Base-by-base conservation (phyloP, 805 yeast genomes). In the Pichia insulana region DNA sequence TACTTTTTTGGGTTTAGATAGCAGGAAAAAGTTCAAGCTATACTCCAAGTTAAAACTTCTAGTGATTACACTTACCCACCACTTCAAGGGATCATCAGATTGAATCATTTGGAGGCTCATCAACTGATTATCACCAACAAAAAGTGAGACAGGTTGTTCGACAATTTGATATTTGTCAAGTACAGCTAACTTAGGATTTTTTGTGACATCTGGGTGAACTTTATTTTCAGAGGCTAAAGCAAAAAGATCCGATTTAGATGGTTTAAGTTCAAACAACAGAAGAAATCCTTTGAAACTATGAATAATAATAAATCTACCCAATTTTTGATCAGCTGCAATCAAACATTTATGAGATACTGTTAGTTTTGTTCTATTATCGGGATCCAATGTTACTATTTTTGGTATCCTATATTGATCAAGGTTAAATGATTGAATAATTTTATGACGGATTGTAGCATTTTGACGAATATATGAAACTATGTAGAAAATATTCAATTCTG, bases 401-500 rank as follows among this genome's bases (percentile, higher is more conserved):
- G 25, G 25, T 11, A 32, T 18, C 11, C 36, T 20, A 2, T 20
- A 3, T 34, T 52, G 50, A 9, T 35, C 30, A 28, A 58, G 45
- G 2, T 45, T 30, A 20, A 55, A 30, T 15, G 20, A 43, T 37
- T 56, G 50, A 11, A 58, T 26, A 4, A 56, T 31, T 2, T 42
- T 37, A 10, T 54, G 42, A 16, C 25, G 5, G 8, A 22, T 6
- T 8, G 5, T 22, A 22, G 7, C 8, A 22, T 22, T 22, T 22
- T 22, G 5, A 22, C 25, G 25, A 22, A 22, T 22, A 8, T 6
- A 22, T 8, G 50, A 51, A 27, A 56, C 19, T 4, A 50, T 52
- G 36, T 41, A 45, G 3, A 58, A 33, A 17, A 49, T 45, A 32
- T 55, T 50, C 9, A 35, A 4, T 17, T 56, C 61, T 4, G 59